These are phyloP conservation scores for Fusarium sacchari DNA, from an alignment of 2,329 filamentous ascomycete genomes.

Conservation along the genomic window DNA sequence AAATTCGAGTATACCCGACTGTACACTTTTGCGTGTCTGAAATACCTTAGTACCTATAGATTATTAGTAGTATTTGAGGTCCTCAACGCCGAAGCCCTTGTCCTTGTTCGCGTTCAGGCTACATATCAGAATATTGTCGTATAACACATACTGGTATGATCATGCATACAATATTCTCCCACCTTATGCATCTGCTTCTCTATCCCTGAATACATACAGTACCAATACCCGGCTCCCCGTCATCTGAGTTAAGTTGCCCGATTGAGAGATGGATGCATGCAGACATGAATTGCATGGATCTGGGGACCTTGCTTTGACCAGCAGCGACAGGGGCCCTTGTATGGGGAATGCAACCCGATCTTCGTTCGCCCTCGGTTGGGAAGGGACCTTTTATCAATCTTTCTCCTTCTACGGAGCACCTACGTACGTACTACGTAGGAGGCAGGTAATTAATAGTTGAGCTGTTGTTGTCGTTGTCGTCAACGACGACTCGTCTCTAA, in stretches of 20 bases:
- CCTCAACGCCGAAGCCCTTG: constrained; percentile 12
- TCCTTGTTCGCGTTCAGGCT: background rate
- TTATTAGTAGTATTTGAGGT: background rate
- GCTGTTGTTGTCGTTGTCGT: background rate
- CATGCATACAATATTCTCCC: background rate
- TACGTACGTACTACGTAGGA: no score
- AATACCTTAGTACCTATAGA: no score
- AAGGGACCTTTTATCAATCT: constrained; percentile 3
- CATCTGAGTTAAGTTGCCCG: constrained; percentile 12
- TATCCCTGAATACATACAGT: constrained; percentile 5
- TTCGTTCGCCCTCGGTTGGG: background rate
- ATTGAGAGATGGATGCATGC: constrained; percentile 35
- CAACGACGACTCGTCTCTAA: background rate
- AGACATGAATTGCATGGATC: constrained; percentile 27
- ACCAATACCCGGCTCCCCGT: background rate
- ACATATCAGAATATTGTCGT: background rate
- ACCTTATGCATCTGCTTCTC: background rate
- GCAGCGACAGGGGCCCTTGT: background rate
- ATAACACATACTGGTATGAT: background rate
- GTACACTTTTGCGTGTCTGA: background rate
- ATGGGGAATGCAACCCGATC: background rate
- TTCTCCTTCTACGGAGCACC: background rate
- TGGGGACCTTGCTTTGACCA: background rate
- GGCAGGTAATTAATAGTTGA: background rate
- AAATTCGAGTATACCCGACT: background rate